Evolutionary conservation across 2,329 filamentous ascomycete species (phyloP).

Genomic region (Byssothecium circinans): DNA sequence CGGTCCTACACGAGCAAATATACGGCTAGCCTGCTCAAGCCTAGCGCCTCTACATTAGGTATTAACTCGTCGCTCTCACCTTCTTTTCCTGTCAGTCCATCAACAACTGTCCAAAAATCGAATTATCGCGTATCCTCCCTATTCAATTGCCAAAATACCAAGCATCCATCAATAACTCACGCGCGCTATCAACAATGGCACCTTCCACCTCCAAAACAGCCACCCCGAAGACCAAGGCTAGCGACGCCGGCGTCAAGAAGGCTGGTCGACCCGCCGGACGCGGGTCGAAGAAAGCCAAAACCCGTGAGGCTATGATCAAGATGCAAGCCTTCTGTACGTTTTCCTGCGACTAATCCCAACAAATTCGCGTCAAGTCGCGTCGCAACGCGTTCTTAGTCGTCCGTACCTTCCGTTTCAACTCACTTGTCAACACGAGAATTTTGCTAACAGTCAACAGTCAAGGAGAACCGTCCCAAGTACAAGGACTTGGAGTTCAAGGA

Average conservation of each 20-base stretch:
- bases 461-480: conserved; percentile 39
- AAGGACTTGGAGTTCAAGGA: conserved; percentile 38
- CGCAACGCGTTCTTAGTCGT: conserved; percentile 17
- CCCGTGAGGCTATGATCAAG: conserved; percentile 33
- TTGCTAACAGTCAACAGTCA: conserved; percentile 33
- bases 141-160: conserved; percentile 1
- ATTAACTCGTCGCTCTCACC: conserved; percentile 2
- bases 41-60: conserved; percentile 11
- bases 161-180: conserved; percentile 1
- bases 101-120: conserved; percentile 3
- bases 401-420: background rate
- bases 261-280: conserved; percentile 17
- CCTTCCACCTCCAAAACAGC: conserved; percentile 27
- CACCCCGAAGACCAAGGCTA: conserved; percentile 26
- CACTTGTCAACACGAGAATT: background rate
- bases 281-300: conserved; percentile 26
- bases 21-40: background rate
- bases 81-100: conserved; percentile 2
- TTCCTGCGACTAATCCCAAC: background rate
- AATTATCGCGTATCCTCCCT: background rate
- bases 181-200: conserved; percentile 23
- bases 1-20: conserved; percentile 2
- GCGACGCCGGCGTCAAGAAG: conserved; percentile 33
- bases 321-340: conserved; percentile 43
- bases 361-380: conserved; percentile 23